These are phyloP conservation scores for Hyphopichia fennica DNA, from an alignment of 1,139 yeast species.

Conservation along the genomic window DNA sequence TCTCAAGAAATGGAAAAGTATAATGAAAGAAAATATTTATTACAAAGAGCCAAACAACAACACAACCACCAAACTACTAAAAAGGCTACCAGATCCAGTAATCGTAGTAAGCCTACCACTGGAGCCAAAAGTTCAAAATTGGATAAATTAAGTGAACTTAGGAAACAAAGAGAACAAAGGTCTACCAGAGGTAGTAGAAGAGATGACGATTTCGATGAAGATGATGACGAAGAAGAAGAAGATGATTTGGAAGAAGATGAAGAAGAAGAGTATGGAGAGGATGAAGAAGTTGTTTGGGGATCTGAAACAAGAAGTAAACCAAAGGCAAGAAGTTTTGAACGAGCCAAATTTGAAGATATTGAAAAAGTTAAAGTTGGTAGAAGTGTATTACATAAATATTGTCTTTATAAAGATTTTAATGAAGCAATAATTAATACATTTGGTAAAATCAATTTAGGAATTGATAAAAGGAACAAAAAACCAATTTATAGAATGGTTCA, in stretches of 20 bases:
- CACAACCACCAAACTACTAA: slow-evolving; percentile 14
- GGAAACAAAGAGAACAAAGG: slow-evolving; percentile 78
- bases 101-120: slow-evolving; percentile 28
- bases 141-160: slow-evolving; percentile 76
- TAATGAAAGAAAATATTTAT: slow-evolving; percentile 78
- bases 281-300: slow-evolving; percentile 50
- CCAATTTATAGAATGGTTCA: slow-evolving; percentile 84
- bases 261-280: slow-evolving; percentile 36
- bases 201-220: slow-evolving; percentile 24
- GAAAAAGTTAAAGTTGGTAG: slow-evolving; percentile 78
- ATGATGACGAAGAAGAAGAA: slow-evolving; percentile 42
- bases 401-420: slow-evolving; percentile 81
- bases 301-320: slow-evolving; percentile 38
- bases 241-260: slow-evolving; percentile 38
- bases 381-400: slow-evolving; percentile 66
- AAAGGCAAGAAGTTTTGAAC: slow-evolving; percentile 28
- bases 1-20: slow-evolving; percentile 86
- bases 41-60: slow-evolving; percentile 67
- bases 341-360: slow-evolving; percentile 55
- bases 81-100: slow-evolving; percentile 26
- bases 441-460: slow-evolving; percentile 81
- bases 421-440: slow-evolving; percentile 69
- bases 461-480: slow-evolving; percentile 58
- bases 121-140: slow-evolving; percentile 28
- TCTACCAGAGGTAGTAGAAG: slow-evolving; percentile 34